Conservation (phyloP, 495 filamentous ascomycete genomes). For the Penicillium subrubescens region DNA sequence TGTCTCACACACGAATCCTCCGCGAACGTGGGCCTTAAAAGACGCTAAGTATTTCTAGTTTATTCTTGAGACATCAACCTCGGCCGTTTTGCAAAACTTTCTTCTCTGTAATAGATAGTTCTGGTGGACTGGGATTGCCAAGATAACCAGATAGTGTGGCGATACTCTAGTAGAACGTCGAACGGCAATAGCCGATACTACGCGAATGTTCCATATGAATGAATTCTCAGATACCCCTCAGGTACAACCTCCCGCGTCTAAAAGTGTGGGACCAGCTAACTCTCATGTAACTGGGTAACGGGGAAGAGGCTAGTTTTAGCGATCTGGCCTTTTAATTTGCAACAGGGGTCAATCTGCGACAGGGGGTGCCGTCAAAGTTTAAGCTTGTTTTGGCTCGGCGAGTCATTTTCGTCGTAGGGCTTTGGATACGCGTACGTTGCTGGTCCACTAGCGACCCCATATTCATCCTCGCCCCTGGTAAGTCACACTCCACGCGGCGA, state of each 20-base stretch:
- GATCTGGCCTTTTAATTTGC: constrained; percentile 2
- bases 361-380: not conserved
- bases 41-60: not conserved
- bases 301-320: not conserved
- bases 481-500: not conserved
- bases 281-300: not conserved
- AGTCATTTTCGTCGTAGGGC: not conserved
- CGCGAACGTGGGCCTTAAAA: not conserved
- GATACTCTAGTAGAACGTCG: not conserved
- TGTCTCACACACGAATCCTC: not conserved
- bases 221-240: not conserved
- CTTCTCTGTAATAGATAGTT: not conserved
- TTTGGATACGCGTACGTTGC: not conserved
- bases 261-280: not conserved
- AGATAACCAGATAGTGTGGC: not conserved
- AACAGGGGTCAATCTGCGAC: not conserved
- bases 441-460: not conserved
- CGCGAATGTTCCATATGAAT: not conserved
- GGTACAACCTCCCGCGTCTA: not conserved
- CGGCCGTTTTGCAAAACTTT: not conserved
- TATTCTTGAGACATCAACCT: not conserved
- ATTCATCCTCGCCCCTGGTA: not conserved
- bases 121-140: not conserved
- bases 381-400: constrained; percentile 4
- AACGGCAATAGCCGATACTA: not conserved